These are phyloP conservation scores for Rhodotorula sphaerocarpa DNA, from an alignment of 768 basidiomycete species.

Conservation along the genomic window DNA sequence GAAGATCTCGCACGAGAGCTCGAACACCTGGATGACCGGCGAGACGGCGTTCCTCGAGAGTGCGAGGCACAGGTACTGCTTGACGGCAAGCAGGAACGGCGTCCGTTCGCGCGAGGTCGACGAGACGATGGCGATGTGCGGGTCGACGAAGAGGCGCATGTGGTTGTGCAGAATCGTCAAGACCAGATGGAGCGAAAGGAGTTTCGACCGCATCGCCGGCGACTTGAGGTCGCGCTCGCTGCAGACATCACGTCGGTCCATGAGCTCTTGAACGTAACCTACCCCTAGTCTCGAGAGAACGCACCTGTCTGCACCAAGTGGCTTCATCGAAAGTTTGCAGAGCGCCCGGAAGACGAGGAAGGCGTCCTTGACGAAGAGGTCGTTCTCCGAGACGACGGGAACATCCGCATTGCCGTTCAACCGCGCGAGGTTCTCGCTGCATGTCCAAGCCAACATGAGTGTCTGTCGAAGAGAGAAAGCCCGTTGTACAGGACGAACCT, in stretches of 20 bases:
- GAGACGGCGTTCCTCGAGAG: constrained; percentile 92
- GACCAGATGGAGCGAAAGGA: constrained; percentile 87
- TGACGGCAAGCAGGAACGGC: constrained; percentile 82
- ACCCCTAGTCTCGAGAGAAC: constrained; percentile 27
- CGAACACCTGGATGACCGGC: constrained; percentile 91
- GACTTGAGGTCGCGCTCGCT: constrained; percentile 90
- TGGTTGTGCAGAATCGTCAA: constrained; percentile 85
- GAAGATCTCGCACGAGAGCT: constrained; percentile 95
- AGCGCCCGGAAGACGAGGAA: constrained; percentile 95
- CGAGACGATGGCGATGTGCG: constrained; percentile 82
- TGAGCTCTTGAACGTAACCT: constrained; percentile 7
- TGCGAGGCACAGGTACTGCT: constrained; percentile 87
- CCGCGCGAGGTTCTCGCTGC: constrained; percentile 24
- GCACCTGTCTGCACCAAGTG: constrained; percentile 78
- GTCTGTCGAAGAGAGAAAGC: background rate
- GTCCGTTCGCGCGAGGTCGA: constrained; percentile 78
- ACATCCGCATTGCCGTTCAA: constrained; percentile 13
- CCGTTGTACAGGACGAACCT: constrained; percentile 7
- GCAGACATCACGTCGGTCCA: constrained; percentile 42
- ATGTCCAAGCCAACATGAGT: background rate
- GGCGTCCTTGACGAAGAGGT: constrained; percentile 91
- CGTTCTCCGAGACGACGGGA: constrained; percentile 50
- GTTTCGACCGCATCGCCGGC: constrained; percentile 92
- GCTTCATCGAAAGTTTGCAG: constrained; percentile 97
- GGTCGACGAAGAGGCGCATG: constrained; percentile 79